Conservation (phyloP, 78 protist genomes). For the Isochrysis galbana region DNA sequence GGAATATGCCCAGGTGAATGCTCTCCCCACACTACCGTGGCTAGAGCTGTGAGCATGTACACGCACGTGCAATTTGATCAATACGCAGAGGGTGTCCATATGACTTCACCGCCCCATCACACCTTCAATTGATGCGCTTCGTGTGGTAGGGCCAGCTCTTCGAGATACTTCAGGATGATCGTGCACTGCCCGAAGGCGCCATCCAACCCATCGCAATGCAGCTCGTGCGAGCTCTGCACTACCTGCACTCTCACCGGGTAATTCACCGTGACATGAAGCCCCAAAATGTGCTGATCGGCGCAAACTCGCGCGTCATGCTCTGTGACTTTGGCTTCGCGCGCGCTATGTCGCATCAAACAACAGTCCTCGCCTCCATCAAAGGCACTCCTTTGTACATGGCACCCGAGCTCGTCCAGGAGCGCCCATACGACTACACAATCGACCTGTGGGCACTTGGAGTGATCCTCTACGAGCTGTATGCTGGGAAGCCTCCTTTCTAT, state of each 20-base stretch:
- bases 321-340: constrained; percentile 90
- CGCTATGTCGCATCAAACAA: constrained; percentile 42
- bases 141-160: constrained; percentile 80
- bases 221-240: constrained; percentile 73
- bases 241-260: constrained; percentile 79
- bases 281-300: constrained; percentile 83
- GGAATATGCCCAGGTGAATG: constrained; percentile 73
- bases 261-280: constrained; percentile 94
- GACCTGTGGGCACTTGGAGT: constrained; percentile 94
- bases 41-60: too few species aligned
- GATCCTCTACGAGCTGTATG: constrained; percentile 82
- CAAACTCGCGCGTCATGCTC: constrained; percentile 69
- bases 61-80: too few species aligned
- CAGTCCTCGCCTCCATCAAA: constrained; percentile 82
- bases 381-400: constrained; percentile 93
- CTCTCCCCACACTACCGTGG: too few species aligned
- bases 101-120: not conserved
- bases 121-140: too few species aligned
- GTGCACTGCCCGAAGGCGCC: constrained; percentile 65
- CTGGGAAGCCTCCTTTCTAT: constrained; percentile 88
- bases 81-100: too few species aligned
- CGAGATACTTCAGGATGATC: constrained; percentile 73
- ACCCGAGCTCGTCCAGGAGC: constrained; percentile 83
- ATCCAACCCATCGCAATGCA: constrained; percentile 76
- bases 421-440: constrained; percentile 86